A percentile compares a stretch with the other conserved stretches of the same genome.
These are phyloP conservation scores for Salmacisia buchloeana DNA, from an alignment of 1,284 basidiomycete genomes.

Conservation along the genomic window DNA sequence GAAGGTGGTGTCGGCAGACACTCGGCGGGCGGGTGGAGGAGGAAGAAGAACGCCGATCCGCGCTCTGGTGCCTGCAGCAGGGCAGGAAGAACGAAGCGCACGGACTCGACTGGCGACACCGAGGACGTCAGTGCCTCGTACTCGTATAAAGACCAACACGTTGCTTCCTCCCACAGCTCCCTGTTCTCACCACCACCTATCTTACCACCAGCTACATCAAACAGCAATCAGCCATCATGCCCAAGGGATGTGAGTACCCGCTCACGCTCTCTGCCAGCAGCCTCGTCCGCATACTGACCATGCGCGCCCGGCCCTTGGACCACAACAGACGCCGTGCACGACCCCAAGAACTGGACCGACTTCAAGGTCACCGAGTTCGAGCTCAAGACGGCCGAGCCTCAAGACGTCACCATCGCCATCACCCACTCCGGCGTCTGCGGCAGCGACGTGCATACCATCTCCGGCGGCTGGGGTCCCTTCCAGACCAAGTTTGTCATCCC, in stretches of 20 bases:
- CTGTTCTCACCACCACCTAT: too few relatives aligned
- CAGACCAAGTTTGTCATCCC: slow-evolving; percentile 50
- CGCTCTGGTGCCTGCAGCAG: too few relatives aligned
- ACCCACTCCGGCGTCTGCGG: slow-evolving; percentile 46
- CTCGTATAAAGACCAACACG: too few relatives aligned
- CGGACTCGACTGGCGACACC: too few relatives aligned
- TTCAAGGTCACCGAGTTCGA: slow-evolving; percentile 48
- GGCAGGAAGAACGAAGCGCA: too few relatives aligned
- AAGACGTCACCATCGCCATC: slow-evolving; percentile 45
- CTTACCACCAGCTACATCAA: too few relatives aligned
- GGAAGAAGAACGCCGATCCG: too few relatives aligned
- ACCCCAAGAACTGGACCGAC: slow-evolving; percentile 48
- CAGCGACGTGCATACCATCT: slow-evolving; percentile 38
- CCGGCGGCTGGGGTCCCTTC: slow-evolving; percentile 45
- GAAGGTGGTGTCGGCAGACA: too few relatives aligned
- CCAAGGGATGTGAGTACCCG: not conserved
- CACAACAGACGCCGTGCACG: slow-evolving; percentile 31
- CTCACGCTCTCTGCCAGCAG: not conserved
- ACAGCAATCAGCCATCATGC: not conserved
- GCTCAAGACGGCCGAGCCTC: slow-evolving; percentile 40
- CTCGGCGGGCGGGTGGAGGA: too few relatives aligned
- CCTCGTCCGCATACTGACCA: not conserved
- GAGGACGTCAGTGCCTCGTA: too few relatives aligned
- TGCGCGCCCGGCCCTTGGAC: not conserved
- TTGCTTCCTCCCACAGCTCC: too few relatives aligned